Conservation (phyloP, 202 grass and related monocot genomes). For the Panicum hallii region DNA sequence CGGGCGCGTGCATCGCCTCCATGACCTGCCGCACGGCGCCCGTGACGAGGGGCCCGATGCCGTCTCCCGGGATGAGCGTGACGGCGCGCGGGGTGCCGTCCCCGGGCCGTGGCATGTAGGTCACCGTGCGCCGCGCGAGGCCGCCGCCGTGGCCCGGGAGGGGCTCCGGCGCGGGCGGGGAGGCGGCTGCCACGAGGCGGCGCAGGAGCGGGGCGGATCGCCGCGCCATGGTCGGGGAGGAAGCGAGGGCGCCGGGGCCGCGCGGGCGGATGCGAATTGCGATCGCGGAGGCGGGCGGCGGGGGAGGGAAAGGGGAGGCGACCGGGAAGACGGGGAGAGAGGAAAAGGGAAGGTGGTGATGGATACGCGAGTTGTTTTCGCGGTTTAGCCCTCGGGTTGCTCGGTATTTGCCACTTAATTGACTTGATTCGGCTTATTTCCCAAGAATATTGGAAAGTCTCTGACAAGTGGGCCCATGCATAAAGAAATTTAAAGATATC, state of each 20-base stretch:
- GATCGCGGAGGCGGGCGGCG: slow-evolving; percentile 41
- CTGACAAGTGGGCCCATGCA: not conserved
- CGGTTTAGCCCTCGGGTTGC: not conserved
- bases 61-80: slow-evolving; percentile 91
- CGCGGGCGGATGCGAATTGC: slow-evolving; percentile 43
- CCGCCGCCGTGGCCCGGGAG: slow-evolving; percentile 35
- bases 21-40: slow-evolving; percentile 76
- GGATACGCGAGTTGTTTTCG: slow-evolving; percentile 32
- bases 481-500: not conserved
- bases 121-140: slow-evolving; percentile 65
- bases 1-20: slow-evolving; percentile 89
- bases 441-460: slow-evolving; percentile 10
- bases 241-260: not conserved
- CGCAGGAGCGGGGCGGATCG: slow-evolving; percentile 70
- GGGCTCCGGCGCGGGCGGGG: slow-evolving; percentile 28
- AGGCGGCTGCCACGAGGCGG: slow-evolving; percentile 43
- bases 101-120: slow-evolving; percentile 90
- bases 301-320: not conserved
- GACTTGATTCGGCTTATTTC: not conserved
- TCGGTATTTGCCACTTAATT: not conserved
- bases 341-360: slow-evolving; percentile 42
- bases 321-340: slow-evolving; percentile 6
- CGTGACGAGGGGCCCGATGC: slow-evolving; percentile 85
- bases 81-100: slow-evolving; percentile 73
- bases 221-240: slow-evolving; percentile 58